Evolutionary conservation across 176 grass and related monocot species (phyloP).

Genomic region (Secale cereale): DNA sequence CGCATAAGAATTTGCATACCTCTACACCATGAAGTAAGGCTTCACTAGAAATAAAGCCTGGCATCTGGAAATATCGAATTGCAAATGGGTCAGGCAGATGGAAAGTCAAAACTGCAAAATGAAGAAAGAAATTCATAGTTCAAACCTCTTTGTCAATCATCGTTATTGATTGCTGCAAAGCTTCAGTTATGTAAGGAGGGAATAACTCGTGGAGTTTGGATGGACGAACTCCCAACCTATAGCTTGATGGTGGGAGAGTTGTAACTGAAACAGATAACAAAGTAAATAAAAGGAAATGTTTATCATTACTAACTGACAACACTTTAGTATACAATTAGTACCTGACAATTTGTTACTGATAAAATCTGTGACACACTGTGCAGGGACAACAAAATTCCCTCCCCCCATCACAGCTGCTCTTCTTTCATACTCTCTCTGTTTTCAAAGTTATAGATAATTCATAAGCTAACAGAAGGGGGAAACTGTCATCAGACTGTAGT

Average conservation of each 20-base stretch:
- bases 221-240: slow-evolving; percentile 72
- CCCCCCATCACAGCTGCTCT: slow-evolving; percentile 88
- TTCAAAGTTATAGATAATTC: slow-evolving; percentile 1
- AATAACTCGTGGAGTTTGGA: slow-evolving; percentile 85
- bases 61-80: slow-evolving; percentile 57
- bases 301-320: slow-evolving; percentile 22
- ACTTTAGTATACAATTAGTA: slow-evolving; percentile 29
- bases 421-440: slow-evolving; percentile 92
- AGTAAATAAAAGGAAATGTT: slow-evolving; percentile 29
- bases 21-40: slow-evolving; percentile 98
- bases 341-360: slow-evolving; percentile 81
- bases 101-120: neutral
- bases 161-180: slow-evolving; percentile 66
- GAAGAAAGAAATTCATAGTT: slow-evolving; percentile 4
- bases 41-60: slow-evolving; percentile 72
- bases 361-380: slow-evolving; percentile 89
- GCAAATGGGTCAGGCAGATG: slow-evolving; percentile 22
- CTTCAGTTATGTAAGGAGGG: slow-evolving; percentile 76
- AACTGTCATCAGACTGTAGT: neutral
- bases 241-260: slow-evolving; percentile 85
- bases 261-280: slow-evolving; percentile 43
- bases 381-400: slow-evolving; percentile 88
- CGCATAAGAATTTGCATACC: slow-evolving; percentile 41
- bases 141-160: slow-evolving; percentile 86
- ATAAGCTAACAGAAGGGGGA: slow-evolving; percentile 8